phyloP scores from a whole-genome alignment of 2,329 filamentous ascomycete species.

The Leptodontidium sp. region DNA sequence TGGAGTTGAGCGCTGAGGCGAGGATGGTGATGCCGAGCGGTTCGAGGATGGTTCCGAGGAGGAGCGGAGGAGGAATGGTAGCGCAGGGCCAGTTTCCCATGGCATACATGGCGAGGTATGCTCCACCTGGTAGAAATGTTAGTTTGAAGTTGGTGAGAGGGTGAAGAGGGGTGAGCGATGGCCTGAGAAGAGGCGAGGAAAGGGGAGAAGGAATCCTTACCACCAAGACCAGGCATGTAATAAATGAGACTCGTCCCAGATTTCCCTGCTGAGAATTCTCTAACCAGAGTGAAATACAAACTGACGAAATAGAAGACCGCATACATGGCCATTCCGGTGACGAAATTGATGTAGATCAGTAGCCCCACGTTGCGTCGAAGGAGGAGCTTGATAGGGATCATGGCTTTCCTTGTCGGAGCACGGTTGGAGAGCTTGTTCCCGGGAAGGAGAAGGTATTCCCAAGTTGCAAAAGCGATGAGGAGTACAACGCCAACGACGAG shows the following conservation, averaged over 20 bases:
- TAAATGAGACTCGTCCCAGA: conserved; percentile 67
- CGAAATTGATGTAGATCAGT: conserved; percentile 68
- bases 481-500: conserved; percentile 50
- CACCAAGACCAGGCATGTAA: conserved; percentile 69
- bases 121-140: conserved; percentile 53
- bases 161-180: neutral
- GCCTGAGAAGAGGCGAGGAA: neutral
- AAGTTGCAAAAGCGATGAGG: conserved; percentile 50
- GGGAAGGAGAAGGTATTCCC: conserved; percentile 56
- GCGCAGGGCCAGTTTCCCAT: conserved; percentile 69
- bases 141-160: neutral
- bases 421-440: conserved; percentile 54
- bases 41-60: conserved; percentile 64
- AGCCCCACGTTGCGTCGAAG: conserved; percentile 64
- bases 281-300: conserved; percentile 71
- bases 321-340: conserved; percentile 53
- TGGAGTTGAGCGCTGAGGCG: conserved; percentile 61
- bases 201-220: conserved; percentile 47
- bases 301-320: conserved; percentile 73
- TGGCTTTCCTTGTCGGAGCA: conserved; percentile 64
- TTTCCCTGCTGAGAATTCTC: conserved; percentile 58
- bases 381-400: conserved; percentile 70
- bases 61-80: conserved; percentile 66
- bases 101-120: conserved; percentile 63
- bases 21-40: conserved; percentile 66